A percentile compares a stretch with the other conserved stretches of the same genome.
phyloP scores from a whole-genome alignment of 139 green algal genomes.

The Pycnococcus provasolii region DNA sequence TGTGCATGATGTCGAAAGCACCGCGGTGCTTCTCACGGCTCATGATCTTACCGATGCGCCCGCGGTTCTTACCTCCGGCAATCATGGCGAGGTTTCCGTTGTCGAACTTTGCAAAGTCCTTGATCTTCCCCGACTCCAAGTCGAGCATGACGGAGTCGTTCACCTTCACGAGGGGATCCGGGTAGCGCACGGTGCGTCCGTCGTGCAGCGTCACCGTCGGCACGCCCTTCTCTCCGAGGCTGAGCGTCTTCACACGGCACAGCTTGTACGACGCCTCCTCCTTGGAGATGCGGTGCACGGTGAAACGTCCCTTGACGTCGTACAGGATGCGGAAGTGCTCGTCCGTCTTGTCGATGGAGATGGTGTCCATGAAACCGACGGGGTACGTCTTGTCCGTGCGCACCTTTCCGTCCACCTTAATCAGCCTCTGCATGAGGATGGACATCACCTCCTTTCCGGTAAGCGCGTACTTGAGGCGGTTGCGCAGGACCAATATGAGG shows the following conservation, averaged over 20 bases:
- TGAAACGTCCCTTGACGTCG: conserved; percentile 96
- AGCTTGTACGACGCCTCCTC: conserved; percentile 98
- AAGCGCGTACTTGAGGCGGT: conserved; percentile 98
- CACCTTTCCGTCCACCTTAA: conserved; percentile 96
- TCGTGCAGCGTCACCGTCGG: conserved; percentile 91
- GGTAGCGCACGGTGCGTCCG: conserved; percentile 95
- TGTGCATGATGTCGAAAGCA: conserved; percentile 84
- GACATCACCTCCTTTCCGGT: conserved; percentile 87
- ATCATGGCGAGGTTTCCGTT: conserved; percentile 87
- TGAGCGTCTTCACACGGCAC: conserved; percentile 66
- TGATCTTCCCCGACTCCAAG: conserved; percentile 91
- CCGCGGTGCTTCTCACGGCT: conserved; percentile 94
- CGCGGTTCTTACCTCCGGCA: conserved; percentile 83
- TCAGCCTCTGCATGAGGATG: conserved; percentile 94
- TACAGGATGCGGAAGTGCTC: conserved; percentile 83
- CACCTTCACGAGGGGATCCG: conserved; percentile 89
- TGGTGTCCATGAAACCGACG: conserved; percentile 95
- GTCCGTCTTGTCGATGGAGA: conserved; percentile 91
- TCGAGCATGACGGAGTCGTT: conserved; percentile 96
- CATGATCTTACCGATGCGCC: conserved; percentile 80
- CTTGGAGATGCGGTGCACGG: conserved; percentile 86
- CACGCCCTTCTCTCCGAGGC: conserved; percentile 78
- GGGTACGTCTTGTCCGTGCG: conserved; percentile 93
- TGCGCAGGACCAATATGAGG: conserved; percentile 89
- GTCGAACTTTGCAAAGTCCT: conserved; percentile 93